These are phyloP conservation scores for Sugiyamaella castrensis DNA, from an alignment of 1,139 yeast genomes.

Conservation along the genomic window DNA sequence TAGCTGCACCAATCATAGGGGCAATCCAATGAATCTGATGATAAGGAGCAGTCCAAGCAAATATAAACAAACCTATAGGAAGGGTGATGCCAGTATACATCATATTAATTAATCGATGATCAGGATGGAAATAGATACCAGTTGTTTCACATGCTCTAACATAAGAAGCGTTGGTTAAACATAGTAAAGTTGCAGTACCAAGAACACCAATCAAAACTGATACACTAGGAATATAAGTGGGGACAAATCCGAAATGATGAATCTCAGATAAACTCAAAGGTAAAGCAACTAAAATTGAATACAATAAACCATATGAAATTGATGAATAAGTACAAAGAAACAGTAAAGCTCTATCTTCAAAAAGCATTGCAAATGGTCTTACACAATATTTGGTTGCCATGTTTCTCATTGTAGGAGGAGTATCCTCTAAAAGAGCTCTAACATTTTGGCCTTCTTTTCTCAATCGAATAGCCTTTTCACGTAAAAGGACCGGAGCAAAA, in stretches of 20 bases:
- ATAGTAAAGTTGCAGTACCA: constrained; percentile 1
- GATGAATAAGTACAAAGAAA: constrained; percentile 15
- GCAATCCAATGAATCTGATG: constrained; percentile 66
- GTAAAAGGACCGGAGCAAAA: constrained; percentile 11
- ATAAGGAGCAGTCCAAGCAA: constrained; percentile 52
- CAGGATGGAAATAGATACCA: constrained; percentile 7
- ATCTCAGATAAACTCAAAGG: constrained; percentile 14
- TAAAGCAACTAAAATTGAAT: constrained; percentile 11
- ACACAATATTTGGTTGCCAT: constrained; percentile 9
- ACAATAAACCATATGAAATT: constrained; percentile 15
- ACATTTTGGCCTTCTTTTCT: constrained; percentile 13
- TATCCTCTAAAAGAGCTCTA: constrained; percentile 12
- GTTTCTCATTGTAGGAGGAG: constrained; percentile 10
- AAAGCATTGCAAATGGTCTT: constrained; percentile 10
- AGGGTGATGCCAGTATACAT: constrained; percentile 50
- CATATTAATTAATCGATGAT: constrained; percentile 12
- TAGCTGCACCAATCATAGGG: constrained; percentile 67
- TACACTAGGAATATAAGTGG: constrained; percentile 12
- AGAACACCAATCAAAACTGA: constrained; percentile 13
- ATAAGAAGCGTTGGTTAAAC: background rate
- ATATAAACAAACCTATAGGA: constrained; percentile 43
- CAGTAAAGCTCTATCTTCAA: constrained; percentile 11
- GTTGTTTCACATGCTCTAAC: constrained; percentile 2
- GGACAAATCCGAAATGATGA: constrained; percentile 11
- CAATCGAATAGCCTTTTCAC: constrained; percentile 8